A percentile compares a stretch with the other conserved stretches of the same genome.
Evolutionary conservation across 306 rosid species (phyloP).

Genomic region (Pyrus pyrifolia): DNA sequence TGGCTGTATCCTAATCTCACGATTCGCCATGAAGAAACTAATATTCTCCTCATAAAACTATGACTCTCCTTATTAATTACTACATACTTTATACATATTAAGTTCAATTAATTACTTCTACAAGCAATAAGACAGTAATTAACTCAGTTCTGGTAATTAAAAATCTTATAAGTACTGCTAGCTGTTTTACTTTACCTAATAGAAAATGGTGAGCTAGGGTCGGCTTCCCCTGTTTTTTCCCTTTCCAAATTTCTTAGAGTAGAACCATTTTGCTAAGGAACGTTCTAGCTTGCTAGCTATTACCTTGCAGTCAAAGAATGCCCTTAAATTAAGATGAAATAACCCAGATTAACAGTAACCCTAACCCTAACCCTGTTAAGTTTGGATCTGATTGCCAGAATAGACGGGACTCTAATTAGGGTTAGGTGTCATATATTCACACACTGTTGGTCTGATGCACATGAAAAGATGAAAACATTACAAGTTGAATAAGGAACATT

Average conservation of each 20-base stretch:
- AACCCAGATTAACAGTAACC: not conserved
- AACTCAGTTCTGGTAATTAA: not conserved
- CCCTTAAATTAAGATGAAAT: not conserved
- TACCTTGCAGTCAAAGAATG: not conserved
- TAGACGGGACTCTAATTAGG: not conserved
- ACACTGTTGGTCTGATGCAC: not conserved
- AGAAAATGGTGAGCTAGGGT: too few species aligned
- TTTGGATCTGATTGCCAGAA: not conserved
- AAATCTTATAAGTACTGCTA: not conserved
- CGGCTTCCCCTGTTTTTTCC: not conserved
- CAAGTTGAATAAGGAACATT: not conserved
- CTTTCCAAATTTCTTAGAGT: not conserved
- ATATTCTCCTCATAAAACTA: slow-evolving; percentile 39
- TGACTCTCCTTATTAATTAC: not conserved
- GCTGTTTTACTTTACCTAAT: not conserved
- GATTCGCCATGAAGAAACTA: slow-evolving; percentile 40
- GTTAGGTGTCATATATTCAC: not conserved
- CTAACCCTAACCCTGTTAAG: not conserved
- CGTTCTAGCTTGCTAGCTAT: not conserved
- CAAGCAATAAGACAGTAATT: not conserved
- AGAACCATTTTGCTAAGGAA: not conserved
- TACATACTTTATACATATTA: not conserved
- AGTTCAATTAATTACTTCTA: not conserved
- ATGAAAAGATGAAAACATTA: not conserved
- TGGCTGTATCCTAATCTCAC: slow-evolving; percentile 60